A percentile compares a stretch with the other conserved stretches of the same genome.
phyloP scores from a whole-genome alignment of 306 rosid species.

The Leucaena leucocephala region DNA sequence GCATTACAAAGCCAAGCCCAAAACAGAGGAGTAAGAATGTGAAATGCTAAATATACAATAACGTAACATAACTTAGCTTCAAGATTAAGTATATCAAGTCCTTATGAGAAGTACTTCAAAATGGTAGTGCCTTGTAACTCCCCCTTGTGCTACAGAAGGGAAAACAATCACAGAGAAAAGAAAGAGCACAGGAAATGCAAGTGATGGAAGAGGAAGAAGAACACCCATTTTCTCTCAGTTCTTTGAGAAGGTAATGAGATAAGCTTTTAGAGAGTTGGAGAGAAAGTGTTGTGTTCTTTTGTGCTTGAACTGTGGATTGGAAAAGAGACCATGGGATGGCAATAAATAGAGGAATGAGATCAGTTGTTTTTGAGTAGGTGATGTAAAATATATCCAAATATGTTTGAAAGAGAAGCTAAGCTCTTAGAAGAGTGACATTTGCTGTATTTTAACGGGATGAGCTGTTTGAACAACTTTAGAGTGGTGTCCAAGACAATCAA shows the following conservation, averaged over 20 bases:
- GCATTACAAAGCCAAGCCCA: neutral
- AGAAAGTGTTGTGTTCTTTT: constrained; percentile 1
- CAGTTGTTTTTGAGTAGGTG: constrained; percentile 38
- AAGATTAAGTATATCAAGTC: neutral
- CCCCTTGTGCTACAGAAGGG: constrained; percentile 47
- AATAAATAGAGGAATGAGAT: constrained; percentile 33
- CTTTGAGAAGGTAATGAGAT: neutral
- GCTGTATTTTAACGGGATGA: constrained; percentile 28
- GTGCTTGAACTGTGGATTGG: constrained; percentile 25
- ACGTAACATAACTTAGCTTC: constrained; percentile 2
- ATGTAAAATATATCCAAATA: neutral
- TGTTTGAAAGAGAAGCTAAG: constrained; percentile 39
- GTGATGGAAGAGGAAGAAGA: constrained; percentile 12
- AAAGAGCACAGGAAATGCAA: constrained; percentile 30
- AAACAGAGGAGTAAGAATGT: neutral
- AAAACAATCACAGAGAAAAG: constrained; percentile 34
- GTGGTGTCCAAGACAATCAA: constrained; percentile 72
- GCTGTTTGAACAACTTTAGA: constrained; percentile 68
- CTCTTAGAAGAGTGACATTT: constrained; percentile 6
- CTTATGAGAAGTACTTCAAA: constrained; percentile 50
- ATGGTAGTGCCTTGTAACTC: constrained; percentile 65
- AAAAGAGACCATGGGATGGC: neutral
- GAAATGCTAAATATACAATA: neutral
- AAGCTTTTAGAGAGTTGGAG: neutral
- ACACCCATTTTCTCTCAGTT: constrained; percentile 42